Evolutionary conservation across 2,329 filamentous ascomycete species (phyloP).

Genomic region (Arachnopeziza araneosa): DNA sequence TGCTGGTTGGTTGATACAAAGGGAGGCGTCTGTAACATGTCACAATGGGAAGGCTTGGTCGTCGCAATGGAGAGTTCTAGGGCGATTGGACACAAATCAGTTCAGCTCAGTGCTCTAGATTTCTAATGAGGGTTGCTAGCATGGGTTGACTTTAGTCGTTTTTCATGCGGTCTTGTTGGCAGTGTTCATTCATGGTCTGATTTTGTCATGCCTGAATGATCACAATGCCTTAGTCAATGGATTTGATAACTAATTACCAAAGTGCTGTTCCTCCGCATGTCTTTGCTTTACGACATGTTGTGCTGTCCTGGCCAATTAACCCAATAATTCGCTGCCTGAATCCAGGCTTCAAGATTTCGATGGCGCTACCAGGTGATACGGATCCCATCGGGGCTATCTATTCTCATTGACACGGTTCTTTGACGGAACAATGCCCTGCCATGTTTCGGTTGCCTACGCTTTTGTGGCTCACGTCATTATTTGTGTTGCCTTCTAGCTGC

Average conservation of each 20-base stretch:
- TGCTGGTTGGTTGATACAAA: slow-evolving; percentile 27
- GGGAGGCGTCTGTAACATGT: slow-evolving; percentile 28
- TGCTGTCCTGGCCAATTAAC: background rate
- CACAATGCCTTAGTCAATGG: slow-evolving; percentile 8
- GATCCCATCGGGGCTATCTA: background rate
- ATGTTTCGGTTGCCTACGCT: no score
- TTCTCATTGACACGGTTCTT: no score
- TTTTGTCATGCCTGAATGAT: slow-evolving; percentile 22
- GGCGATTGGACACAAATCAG: background rate
- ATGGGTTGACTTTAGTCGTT: slow-evolving; percentile 3
- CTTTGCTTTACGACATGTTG: background rate
- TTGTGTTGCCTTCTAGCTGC: background rate
- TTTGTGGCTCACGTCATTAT: no score
- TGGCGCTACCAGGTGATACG: background rate
- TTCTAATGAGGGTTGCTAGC: slow-evolving; percentile 1
- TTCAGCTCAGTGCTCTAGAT: slow-evolving; percentile 4
- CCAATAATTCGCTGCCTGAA: background rate
- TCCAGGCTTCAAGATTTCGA: background rate
- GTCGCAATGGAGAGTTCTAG: slow-evolving; percentile 7
- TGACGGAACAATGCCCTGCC: no score
- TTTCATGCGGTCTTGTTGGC: slow-evolving; percentile 12
- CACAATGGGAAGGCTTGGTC: slow-evolving; percentile 23
- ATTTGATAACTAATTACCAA: background rate
- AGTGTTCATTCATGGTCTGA: slow-evolving; percentile 14
- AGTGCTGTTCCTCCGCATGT: background rate